Evolutionary conservation across 148 eudicot genomes (phyloP).

Genomic region (Hydrangea macrophylla): DNA sequence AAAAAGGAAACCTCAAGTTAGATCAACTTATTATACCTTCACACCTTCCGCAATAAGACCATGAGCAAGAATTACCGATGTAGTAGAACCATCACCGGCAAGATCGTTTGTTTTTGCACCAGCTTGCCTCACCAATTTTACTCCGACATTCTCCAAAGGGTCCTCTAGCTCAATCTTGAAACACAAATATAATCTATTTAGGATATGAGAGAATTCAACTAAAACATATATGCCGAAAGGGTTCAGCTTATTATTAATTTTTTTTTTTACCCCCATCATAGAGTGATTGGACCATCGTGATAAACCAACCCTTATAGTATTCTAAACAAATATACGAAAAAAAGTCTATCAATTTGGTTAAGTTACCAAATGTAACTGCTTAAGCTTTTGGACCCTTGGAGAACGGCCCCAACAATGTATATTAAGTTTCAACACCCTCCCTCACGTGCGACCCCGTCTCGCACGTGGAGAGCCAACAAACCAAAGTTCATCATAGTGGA

Average conservation of each 20-base stretch:
- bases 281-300: too few relatives aligned
- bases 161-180: slow-evolving; percentile 83
- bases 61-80: slow-evolving; percentile 83
- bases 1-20: not conserved
- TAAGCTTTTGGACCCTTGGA: too few relatives aligned
- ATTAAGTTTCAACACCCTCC: too few relatives aligned
- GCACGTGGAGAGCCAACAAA: too few relatives aligned
- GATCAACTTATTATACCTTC: slow-evolving; percentile 46
- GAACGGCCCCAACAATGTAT: too few relatives aligned
- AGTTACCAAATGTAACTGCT: too few relatives aligned
- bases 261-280: too few relatives aligned
- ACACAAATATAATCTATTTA: not conserved
- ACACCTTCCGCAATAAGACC: slow-evolving; percentile 84
- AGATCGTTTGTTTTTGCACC: slow-evolving; percentile 94
- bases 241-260: not conserved
- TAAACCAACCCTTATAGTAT: not conserved
- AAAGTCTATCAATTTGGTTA: too few relatives aligned
- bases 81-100: slow-evolving; percentile 94
- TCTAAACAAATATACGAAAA: not conserved
- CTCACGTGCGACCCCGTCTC: too few relatives aligned
- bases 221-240: not conserved
- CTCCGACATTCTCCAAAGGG: slow-evolving; percentile 84
- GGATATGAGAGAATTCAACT: not conserved
- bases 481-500: too few relatives aligned
- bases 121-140: slow-evolving; percentile 87